Evolutionary conservation across 306 rosid genomes (phyloP), one percentile per base, ranked within the genome.

Genomic region (Alnus rubra): DNA sequence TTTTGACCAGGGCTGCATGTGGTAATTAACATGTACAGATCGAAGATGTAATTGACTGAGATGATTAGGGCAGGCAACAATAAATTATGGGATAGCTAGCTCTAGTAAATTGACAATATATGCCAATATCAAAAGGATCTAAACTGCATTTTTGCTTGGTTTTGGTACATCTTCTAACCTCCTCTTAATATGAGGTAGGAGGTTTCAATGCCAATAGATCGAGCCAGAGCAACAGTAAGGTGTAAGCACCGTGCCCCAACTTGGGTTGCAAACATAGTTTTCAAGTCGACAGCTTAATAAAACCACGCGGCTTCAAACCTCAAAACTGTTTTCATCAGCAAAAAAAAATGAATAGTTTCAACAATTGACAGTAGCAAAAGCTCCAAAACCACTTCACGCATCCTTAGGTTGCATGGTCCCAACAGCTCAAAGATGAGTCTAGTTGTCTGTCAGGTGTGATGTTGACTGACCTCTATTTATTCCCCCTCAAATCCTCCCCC

Each of bases 401-500:
- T 76, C 67, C 31, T 69, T 79, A 70, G 73, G 48, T 86, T 80
- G 84, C 89, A 76, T 83, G 90, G 88, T 81, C 92, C 86, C 88
- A 84, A 88, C 85, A 76, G 84, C 86, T 82, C 79, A 80, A 81
- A 37, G 28, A 51, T 54, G 80, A 79, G 80, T 79, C 83, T 63
- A 74, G 69, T 47, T 68, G 79, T 76, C 77, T 58, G 81, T 85
- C 84, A 76, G 83, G 56, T 79, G 53, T 82, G 89, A 87, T 78
- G 86, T 80, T 83, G 93, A 90, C 89, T 78, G 80, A 18, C 86
- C 80, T 89, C 91, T 92, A 89, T 90, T 83, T 89, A 92, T 85
- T 89, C 91, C 79, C 73, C 76, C 80, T 85, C 84, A 69, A 69
- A 70, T 42, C 81, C 58, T 23, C 59, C 59, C 82, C 79, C 64